These are phyloP conservation scores for Diplogelasinospora grovesii DNA, from an alignment of 495 filamentous ascomycete species.

Conservation along the genomic window DNA sequence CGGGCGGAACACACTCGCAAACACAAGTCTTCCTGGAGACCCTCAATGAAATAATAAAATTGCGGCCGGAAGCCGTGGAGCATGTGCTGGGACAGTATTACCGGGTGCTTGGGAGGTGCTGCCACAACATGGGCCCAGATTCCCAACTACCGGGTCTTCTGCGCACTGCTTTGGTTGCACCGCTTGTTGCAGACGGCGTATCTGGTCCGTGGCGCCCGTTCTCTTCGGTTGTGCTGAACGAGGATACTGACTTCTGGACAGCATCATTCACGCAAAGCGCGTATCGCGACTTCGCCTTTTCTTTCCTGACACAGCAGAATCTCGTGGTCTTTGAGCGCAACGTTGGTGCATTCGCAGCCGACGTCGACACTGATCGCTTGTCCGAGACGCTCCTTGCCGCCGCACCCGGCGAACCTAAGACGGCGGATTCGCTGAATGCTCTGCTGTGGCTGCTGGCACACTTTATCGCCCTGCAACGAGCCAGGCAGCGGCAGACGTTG, in stretches of 20 bases:
- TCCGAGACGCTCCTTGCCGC: slow-evolving; percentile 15
- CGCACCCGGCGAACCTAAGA: slow-evolving; percentile 8
- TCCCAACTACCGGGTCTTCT: slow-evolving; percentile 4
- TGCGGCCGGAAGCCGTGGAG: slow-evolving; percentile 12
- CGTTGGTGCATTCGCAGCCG: slow-evolving; percentile 10
- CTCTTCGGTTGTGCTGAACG: not conserved
- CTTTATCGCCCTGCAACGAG: slow-evolving; percentile 66
- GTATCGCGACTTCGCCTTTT: slow-evolving; percentile 33
- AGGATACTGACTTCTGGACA: slow-evolving; percentile 6
- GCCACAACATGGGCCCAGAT: slow-evolving; percentile 11
- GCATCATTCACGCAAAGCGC: slow-evolving; percentile 13
- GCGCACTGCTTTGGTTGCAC: slow-evolving; percentile 13
- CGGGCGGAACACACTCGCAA: not conserved
- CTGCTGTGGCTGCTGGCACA: slow-evolving; percentile 75
- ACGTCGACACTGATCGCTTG: slow-evolving; percentile 21
- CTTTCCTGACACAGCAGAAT: slow-evolving; percentile 28
- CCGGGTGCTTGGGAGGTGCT: slow-evolving; percentile 17
- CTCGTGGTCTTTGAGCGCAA: slow-evolving; percentile 16
- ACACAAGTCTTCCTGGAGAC: slow-evolving; percentile 10
- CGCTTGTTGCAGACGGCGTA: slow-evolving; percentile 10
- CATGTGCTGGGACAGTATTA: slow-evolving; percentile 14
- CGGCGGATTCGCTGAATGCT: slow-evolving; percentile 17
- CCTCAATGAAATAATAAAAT: slow-evolving; percentile 7
- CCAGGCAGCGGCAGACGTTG: slow-evolving; percentile 20
- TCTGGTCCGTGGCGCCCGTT: slow-evolving; percentile 12